These are phyloP conservation scores for Jatropha podagrica DNA, from an alignment of 441 rosid genomes.

Conservation along the genomic window DNA sequence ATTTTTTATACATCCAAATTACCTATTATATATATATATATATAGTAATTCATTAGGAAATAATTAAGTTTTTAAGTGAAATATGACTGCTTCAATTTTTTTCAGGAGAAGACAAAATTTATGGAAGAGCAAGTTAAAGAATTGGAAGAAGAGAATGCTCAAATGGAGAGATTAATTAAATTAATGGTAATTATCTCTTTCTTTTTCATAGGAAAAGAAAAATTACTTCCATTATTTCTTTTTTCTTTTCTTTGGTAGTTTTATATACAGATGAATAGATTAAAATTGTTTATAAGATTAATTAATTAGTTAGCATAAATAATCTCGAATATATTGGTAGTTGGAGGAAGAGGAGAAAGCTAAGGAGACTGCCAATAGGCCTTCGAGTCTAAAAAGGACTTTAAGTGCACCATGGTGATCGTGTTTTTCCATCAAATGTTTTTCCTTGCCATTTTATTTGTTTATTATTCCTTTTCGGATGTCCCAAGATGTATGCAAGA, in stretches of 20 bases:
- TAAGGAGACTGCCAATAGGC: neutral
- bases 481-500: too few species aligned
- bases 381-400: constrained; percentile 1
- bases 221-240: too few species aligned
- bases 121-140: constrained; percentile 13
- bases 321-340: neutral
- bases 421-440: neutral
- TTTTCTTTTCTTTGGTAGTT: too few species aligned
- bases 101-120: constrained; percentile 13
- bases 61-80: too few species aligned
- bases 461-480: too few species aligned
- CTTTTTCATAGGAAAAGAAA: neutral
- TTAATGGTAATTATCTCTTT: constrained; percentile 1
- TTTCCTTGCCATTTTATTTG: too few species aligned
- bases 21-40: neutral
- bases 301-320: too few species aligned
- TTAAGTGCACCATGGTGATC: constrained; percentile 11
- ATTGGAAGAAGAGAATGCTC: constrained; percentile 11
- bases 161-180: constrained; percentile 10
- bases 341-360: neutral
- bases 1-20: neutral
- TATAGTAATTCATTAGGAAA: too few species aligned
- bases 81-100: too few species aligned
- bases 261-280: too few species aligned
- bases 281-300: too few species aligned